Percentiles rank a stretch among this genome's conserved stretches.
Evolutionary conservation across 495 filamentous ascomycete genomes (phyloP).

Genomic region (Aspergillus bridgeri): DNA sequence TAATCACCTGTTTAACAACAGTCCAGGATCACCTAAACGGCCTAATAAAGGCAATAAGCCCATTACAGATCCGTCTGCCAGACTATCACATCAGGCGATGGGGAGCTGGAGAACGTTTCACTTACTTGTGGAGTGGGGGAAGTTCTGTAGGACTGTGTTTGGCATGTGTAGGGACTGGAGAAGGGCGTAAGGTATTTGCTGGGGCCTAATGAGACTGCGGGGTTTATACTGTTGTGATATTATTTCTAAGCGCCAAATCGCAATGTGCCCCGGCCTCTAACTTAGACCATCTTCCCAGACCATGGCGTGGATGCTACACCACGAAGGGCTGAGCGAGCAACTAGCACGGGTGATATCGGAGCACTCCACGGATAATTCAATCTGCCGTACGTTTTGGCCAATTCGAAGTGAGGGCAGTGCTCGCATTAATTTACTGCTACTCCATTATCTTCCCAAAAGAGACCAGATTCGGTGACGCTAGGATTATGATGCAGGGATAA

Average conservation of each 20-base stretch:
- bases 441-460: background rate
- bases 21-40: slow-evolving; percentile 10
- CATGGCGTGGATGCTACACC: too few relatives aligned
- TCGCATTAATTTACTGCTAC: background rate
- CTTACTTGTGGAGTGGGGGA: slow-evolving; percentile 15
- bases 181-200: slow-evolving; percentile 9
- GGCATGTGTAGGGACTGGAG: slow-evolving; percentile 19
- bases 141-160: slow-evolving; percentile 20
- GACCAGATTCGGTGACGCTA: background rate
- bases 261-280: too few relatives aligned
- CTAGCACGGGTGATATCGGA: too few relatives aligned
- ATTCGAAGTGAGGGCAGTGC: background rate
- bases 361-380: too few relatives aligned
- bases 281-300: too few relatives aligned
- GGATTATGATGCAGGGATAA: background rate
- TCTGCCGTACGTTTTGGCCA: background rate
- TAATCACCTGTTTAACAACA: background rate
- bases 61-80: slow-evolving; percentile 14
- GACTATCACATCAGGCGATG: slow-evolving; percentile 14
- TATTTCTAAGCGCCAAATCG: too few relatives aligned
- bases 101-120: slow-evolving; percentile 18
- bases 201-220: too few relatives aligned
- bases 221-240: too few relatives aligned
- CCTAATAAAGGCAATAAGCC: slow-evolving; percentile 20
- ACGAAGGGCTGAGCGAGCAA: too few relatives aligned